phyloP scores from a whole-genome alignment of 495 filamentous ascomycete genomes.

The Podospora didyma region DNA sequence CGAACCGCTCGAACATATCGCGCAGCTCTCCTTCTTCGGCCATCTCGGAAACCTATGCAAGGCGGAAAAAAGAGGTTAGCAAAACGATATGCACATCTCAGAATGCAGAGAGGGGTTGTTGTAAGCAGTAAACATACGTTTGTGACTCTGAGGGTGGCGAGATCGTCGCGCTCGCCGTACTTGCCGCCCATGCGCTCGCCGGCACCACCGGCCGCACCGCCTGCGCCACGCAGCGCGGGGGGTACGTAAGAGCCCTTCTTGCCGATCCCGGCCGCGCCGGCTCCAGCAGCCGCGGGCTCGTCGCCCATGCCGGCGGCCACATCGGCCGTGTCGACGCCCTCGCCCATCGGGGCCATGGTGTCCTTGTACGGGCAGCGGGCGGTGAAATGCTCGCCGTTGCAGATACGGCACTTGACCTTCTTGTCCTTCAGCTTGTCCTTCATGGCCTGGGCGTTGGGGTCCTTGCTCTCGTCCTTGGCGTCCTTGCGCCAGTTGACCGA shows the following conservation, averaged over 20 bases:
- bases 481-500: constrained; percentile 86
- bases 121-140: constrained; percentile 63
- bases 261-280: constrained; percentile 58
- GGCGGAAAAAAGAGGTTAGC: constrained; percentile 5
- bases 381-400: constrained; percentile 97
- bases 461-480: constrained; percentile 71
- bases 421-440: constrained; percentile 95
- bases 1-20: constrained; percentile 96
- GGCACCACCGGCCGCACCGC: constrained; percentile 44
- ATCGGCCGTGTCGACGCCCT: constrained; percentile 47
- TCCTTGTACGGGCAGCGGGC: constrained; percentile 78
- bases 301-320: constrained; percentile 51
- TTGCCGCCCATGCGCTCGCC: constrained; percentile 91
- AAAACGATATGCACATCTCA: constrained; percentile 12
- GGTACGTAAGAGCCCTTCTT: constrained; percentile 83
- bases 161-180: constrained; percentile 87
- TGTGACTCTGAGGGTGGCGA: constrained; percentile 92
- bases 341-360: constrained; percentile 55
- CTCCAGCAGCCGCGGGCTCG: constrained; percentile 36
- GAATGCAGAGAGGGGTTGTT: neutral
- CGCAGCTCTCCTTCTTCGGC: constrained; percentile 92
- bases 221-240: constrained; percentile 75
- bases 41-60: constrained; percentile 87
- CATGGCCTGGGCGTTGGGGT: constrained; percentile 72
- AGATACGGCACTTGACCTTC: constrained; percentile 99